Conservation (phyloP, 805 yeast genomes). For the Pichia manshurica region DNA sequence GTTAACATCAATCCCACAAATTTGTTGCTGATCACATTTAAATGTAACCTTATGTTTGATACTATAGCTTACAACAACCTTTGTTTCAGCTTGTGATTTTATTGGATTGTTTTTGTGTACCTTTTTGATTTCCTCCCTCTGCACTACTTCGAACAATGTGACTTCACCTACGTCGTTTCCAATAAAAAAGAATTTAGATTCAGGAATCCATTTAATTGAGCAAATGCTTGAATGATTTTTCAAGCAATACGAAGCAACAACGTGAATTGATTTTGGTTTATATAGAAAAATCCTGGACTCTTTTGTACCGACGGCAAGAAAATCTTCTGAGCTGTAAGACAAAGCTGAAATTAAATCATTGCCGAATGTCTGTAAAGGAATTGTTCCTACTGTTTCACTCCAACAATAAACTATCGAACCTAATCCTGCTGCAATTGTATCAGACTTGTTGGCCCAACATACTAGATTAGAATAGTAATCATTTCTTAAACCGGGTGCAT, state of each 20-base stretch:
- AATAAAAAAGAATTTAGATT: conserved; percentile 39
- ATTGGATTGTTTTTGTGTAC: neutral
- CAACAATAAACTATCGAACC: conserved; percentile 56
- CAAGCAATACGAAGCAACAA: conserved; percentile 20
- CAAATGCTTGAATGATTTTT: conserved; percentile 41
- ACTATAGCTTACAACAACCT: conserved; percentile 5
- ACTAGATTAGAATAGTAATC: conserved; percentile 75
- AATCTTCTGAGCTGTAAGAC: conserved; percentile 45
- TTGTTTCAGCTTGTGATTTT: neutral
- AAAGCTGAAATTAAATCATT: conserved; percentile 49
- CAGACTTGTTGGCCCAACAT: conserved; percentile 56
- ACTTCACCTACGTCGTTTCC: conserved; percentile 68
- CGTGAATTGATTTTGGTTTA: conserved; percentile 25
- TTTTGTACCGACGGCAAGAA: conserved; percentile 51
- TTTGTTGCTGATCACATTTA: conserved; percentile 50
- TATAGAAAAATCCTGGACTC: conserved; percentile 43
- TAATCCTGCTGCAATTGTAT: conserved; percentile 61
- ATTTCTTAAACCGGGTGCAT: conserved; percentile 66
- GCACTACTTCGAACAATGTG: conserved; percentile 33
- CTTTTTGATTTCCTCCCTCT: neutral
- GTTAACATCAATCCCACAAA: conserved; percentile 63
- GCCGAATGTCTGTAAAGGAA: conserved; percentile 36
- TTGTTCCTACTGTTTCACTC: conserved; percentile 47
- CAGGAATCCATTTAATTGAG: conserved; percentile 56
- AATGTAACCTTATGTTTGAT: conserved; percentile 26